These are phyloP conservation scores for Neofusicoccum ribis DNA, from an alignment of 2,329 filamentous ascomycete species.

Conservation along the genomic window DNA sequence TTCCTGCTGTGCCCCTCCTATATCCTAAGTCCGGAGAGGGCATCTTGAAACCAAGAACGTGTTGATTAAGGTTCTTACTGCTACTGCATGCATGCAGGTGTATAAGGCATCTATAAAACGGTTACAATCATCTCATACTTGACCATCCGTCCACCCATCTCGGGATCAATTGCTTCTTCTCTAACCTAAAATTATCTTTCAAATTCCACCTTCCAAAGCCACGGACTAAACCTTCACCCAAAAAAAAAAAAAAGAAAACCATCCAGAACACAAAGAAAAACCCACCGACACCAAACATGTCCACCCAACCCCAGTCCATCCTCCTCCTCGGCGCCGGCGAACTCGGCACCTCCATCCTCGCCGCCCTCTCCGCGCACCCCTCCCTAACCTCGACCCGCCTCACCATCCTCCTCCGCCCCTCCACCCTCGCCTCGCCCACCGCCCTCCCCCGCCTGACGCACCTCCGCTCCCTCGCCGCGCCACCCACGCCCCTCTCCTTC, in stretches of 20 bases:
- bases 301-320: conserved; percentile 32
- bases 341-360: conserved; percentile 59
- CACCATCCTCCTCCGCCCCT: conserved; percentile 56
- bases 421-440: conserved; percentile 42
- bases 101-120: neutral
- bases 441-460: conserved; percentile 28
- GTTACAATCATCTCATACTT: neutral
- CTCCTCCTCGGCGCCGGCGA: conserved; percentile 69
- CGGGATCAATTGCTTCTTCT: neutral
- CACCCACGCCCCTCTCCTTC: neutral
- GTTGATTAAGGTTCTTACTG: neutral
- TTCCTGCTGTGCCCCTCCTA: neutral
- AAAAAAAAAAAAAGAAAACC: neutral
- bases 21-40: conserved; percentile 1
- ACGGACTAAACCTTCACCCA: neutral
- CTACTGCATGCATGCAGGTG: neutral
- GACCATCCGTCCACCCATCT: neutral
- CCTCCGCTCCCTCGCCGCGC: conserved; percentile 23
- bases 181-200: neutral
- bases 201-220: neutral
- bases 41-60: neutral
- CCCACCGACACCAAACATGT: neutral
- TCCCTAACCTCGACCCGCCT: conserved; percentile 49
- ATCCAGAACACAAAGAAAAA: neutral
- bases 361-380: conserved; percentile 43